Evolutionary conservation across 1,139 yeast genomes (phyloP).

Genomic region (Magnusiomyces suaveolens): DNA sequence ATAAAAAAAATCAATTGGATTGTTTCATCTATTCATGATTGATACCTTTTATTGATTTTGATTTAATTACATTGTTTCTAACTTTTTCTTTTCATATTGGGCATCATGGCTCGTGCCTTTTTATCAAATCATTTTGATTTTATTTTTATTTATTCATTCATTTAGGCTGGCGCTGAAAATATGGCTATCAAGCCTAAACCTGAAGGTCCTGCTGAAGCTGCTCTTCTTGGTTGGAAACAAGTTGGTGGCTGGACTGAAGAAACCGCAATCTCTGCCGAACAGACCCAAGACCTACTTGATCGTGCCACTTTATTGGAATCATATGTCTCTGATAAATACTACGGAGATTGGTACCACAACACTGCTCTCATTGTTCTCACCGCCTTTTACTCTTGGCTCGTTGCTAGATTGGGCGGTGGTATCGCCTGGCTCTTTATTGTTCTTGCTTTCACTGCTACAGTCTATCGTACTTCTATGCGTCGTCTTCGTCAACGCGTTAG

Average conservation of each 20-base stretch:
- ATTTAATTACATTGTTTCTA: neutral
- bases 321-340: slow-evolving; percentile 57
- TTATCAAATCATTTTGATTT: neutral
- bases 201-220: slow-evolving; percentile 19
- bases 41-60: too few species aligned
- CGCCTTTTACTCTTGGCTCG: slow-evolving; percentile 61
- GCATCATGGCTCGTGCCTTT: neutral
- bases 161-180: neutral
- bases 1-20: too few species aligned
- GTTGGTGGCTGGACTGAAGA: slow-evolving; percentile 76
- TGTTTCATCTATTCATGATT: too few species aligned
- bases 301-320: slow-evolving; percentile 62
- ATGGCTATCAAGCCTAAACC: neutral
- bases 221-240: slow-evolving; percentile 77
- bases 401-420: slow-evolving; percentile 70
- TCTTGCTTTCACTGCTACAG: slow-evolving; percentile 47
- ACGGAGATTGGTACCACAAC: slow-evolving; percentile 95
- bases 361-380: slow-evolving; percentile 58
- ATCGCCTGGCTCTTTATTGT: slow-evolving; percentile 74
- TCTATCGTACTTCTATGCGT: slow-evolving; percentile 76
- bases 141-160: neutral
- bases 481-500: slow-evolving; percentile 65
- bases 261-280: slow-evolving; percentile 45
- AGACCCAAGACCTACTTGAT: slow-evolving; percentile 60
- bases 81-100: neutral